These are phyloP conservation scores for Aspergillus sergii DNA, from an alignment of 2,329 filamentous ascomycete species.

Conservation along the genomic window DNA sequence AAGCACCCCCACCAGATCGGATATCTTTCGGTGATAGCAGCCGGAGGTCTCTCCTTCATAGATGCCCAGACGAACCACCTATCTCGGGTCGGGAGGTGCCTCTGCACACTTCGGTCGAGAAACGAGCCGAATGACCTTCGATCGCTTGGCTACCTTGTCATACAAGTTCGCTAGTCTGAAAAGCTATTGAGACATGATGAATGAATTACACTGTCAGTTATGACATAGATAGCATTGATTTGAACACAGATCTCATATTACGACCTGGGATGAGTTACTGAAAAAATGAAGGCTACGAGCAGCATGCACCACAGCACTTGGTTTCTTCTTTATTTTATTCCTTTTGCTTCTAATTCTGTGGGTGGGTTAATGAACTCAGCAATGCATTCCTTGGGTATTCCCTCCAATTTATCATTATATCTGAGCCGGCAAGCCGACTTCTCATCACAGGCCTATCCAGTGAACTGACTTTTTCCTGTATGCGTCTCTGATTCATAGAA, in stretches of 20 bases:
- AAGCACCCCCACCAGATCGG: slow-evolving; percentile 25
- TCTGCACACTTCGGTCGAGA: slow-evolving; percentile 22
- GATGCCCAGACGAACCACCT: slow-evolving; percentile 25
- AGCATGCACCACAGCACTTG: slow-evolving; percentile 8
- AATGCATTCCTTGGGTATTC: background rate
- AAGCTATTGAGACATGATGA: slow-evolving; percentile 20
- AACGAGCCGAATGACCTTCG: slow-evolving; percentile 21
- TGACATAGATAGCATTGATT: slow-evolving; percentile 37
- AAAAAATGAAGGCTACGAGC: slow-evolving; percentile 18
- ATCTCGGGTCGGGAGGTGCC: slow-evolving; percentile 24
- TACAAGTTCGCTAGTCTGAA: slow-evolving; percentile 10
- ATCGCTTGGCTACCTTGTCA: background rate
- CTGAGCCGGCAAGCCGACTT: background rate
- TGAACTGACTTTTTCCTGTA: background rate
- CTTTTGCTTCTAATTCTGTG: background rate
- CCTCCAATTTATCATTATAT: background rate
- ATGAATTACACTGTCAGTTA: slow-evolving; percentile 28
- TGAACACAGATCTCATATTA: slow-evolving; percentile 19
- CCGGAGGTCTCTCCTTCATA: slow-evolving; percentile 28
- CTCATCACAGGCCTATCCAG: background rate
- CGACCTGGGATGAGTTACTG: slow-evolving; percentile 20
- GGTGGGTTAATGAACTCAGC: background rate
- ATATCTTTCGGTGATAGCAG: slow-evolving; percentile 28
- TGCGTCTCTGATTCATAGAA: background rate
- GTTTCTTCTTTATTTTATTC: slow-evolving; percentile 4